Percentiles rank a stretch among this genome's conserved stretches.
Evolutionary conservation across 352 stramenopile species (phyloP).

Genomic region (Pythium aristosporum): DNA sequence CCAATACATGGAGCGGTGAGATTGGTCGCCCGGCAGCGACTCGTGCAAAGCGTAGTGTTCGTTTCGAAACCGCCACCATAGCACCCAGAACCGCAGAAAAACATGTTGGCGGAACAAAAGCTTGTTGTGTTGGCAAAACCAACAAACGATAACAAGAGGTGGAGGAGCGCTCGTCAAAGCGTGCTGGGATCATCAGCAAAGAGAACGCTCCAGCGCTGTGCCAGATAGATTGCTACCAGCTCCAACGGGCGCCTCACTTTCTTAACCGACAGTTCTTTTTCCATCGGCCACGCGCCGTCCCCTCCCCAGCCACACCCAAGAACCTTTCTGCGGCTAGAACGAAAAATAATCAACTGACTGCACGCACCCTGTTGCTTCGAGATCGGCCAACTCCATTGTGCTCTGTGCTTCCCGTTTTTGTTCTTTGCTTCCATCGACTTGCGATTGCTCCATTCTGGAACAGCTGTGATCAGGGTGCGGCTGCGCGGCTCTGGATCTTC

Average conservation of each 20-base stretch:
- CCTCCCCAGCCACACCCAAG: neutral
- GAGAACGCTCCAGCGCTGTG: neutral
- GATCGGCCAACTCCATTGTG: neutral
- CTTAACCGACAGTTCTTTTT: conserved; percentile 12
- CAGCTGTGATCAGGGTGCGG: conserved; percentile 12
- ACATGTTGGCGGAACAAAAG: neutral
- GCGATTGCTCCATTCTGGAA: neutral
- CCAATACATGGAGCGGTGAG: neutral
- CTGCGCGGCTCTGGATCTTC: conserved; percentile 12
- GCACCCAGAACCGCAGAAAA: neutral
- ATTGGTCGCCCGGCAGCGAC: too few species aligned
- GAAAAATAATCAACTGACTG: conserved; percentile 12
- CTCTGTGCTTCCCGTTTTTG: too few species aligned
- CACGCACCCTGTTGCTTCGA: neutral
- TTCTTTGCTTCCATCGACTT: conserved; percentile 9
- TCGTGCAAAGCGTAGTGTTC: neutral
- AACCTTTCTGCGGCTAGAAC: neutral
- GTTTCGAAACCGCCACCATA: conserved; percentile 14
- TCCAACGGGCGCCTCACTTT: too few species aligned
- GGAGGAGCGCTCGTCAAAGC: neutral
- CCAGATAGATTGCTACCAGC: neutral
- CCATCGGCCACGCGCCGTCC: neutral
- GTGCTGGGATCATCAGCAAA: neutral
- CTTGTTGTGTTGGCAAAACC: neutral
- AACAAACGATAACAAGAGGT: neutral